Evolutionary conservation across 148 eudicot genomes (phyloP), one percentile per base, ranked within the genome.

Genomic region (Pharnaceum exiguum): DNA sequence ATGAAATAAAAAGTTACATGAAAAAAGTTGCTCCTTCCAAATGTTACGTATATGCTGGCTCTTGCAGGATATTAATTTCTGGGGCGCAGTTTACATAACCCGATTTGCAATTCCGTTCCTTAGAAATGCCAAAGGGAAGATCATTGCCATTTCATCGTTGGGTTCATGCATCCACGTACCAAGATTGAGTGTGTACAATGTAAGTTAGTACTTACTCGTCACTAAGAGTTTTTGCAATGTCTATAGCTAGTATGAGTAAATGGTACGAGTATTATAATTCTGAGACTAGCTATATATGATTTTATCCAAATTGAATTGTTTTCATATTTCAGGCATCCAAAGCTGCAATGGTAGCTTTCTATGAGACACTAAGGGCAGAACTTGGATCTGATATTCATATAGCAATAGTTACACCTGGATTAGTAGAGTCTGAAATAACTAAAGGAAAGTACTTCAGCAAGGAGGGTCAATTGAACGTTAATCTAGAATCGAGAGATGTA

Each of bases 61-160:
- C 44, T 58, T 33, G 47, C 78, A 86, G 89, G 95, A 86, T n/a
- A 75, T 74, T 9, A 86, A 86, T 69, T 83, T 83, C 55, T 86
- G 95, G 95, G 86, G 86, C 2, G 57, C 82, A 18, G 73, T 74
- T 15, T 83, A 80, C 61, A 57, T 70, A 25, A 76, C 84, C 22
- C 67, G 75, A 24, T 75, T 47, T 8, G 86, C 84, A 5, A 57
- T 55, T 33, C 95, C 86, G 29, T 64, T 76, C 32, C 82, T 86
- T 10, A 72, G 67, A 46, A 52, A 48, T 26, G 74, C 75, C 25
- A 46, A 66, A 21, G 95, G 95, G 7, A 74, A 71, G 69, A 75
- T 86, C 3, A 60, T 83, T 15, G 87, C 70, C 13, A 56, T 63
- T 42, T 69, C 77, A 16, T 87, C 90, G 0, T 19, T 73, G 15